A percentile compares a stretch with the other conserved stretches of the same genome.
These are phyloP conservation scores for Taphrina wiesneri DNA, from an alignment of 1,139 yeast species.

Conservation along the genomic window DNA sequence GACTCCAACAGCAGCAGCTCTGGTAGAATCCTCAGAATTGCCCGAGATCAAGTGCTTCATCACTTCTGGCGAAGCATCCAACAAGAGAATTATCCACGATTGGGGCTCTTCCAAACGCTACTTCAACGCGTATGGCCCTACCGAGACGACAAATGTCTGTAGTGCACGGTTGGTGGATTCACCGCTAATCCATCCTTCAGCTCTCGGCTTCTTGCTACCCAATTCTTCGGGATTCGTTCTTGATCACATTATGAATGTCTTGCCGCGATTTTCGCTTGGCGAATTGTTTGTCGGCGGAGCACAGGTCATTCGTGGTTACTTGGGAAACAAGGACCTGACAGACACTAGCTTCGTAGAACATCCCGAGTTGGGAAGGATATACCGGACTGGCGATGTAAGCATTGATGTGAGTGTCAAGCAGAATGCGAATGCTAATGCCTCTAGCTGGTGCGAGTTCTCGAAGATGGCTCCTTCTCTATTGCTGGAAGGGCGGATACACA, in stretches of 20 bases:
- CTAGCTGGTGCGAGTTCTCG: slow-evolving; percentile 39
- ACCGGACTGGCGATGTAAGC: slow-evolving; percentile 41
- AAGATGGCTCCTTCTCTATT: slow-evolving; percentile 39
- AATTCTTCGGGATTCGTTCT: slow-evolving; percentile 39
- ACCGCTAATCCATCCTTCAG: slow-evolving; percentile 18
- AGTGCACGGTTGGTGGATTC: slow-evolving; percentile 7
- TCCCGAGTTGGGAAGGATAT: slow-evolving; percentile 37
- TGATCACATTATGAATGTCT: slow-evolving; percentile 24
- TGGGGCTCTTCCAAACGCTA: slow-evolving; percentile 36
- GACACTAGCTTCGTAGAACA: slow-evolving; percentile 35
- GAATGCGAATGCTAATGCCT: slow-evolving; percentile 26
- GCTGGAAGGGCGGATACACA: slow-evolving; percentile 41
- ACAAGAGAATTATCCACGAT: slow-evolving; percentile 25
- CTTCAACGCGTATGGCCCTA: slow-evolving; percentile 40
- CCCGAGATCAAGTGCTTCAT: slow-evolving; percentile 35
- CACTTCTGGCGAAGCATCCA: slow-evolving; percentile 38
- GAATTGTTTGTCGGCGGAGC: slow-evolving; percentile 41
- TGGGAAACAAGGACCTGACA: slow-evolving; percentile 38
- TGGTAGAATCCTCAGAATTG: slow-evolving; percentile 29
- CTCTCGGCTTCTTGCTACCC: slow-evolving; percentile 38
- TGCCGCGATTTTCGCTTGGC: slow-evolving; percentile 40
- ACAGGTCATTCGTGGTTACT: slow-evolving; percentile 40
- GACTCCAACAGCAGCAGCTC: slow-evolving; percentile 39
- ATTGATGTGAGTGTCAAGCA: slow-evolving; percentile 34
- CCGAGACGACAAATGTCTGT: slow-evolving; percentile 39